Evolutionary conservation across 495 filamentous ascomycete species (phyloP).

Genomic region (Hypomontagnella monticulosa): DNA sequence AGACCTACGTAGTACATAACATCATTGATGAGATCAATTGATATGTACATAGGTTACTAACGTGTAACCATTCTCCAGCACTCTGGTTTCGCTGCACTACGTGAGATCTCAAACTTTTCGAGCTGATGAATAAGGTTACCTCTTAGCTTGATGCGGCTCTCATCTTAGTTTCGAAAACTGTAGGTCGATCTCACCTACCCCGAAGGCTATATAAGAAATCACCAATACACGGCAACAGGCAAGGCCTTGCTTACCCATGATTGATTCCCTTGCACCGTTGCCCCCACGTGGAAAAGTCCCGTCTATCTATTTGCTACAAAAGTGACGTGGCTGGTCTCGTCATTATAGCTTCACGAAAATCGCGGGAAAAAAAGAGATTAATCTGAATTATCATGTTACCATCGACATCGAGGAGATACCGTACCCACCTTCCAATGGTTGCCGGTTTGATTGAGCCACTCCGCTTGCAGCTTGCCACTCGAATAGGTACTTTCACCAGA

Average conservation of each 20-base stretch:
- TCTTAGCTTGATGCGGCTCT: constrained; percentile 33
- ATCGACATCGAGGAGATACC: constrained; percentile 7
- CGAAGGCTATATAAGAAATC: constrained; percentile 1
- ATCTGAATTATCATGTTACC: constrained; percentile 15
- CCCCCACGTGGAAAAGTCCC: constrained; percentile 38
- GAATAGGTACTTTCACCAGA: constrained; percentile 2
- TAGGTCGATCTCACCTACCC: constrained; percentile 20
- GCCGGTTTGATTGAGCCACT: constrained; percentile 1
- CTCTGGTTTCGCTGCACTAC: neutral
- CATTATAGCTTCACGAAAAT: constrained; percentile 23
- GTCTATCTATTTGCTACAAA: constrained; percentile 42
- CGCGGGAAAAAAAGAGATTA: neutral
- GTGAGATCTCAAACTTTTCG: constrained; percentile 6
- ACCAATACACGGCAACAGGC: constrained; percentile 10
- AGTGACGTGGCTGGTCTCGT: constrained; percentile 28
- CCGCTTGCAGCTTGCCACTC: constrained; percentile 3
- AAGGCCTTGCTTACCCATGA: constrained; percentile 22
- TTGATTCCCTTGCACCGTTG: constrained; percentile 6
- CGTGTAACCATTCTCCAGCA: too few relatives aligned
- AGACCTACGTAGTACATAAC: too few relatives aligned
- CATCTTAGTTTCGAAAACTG: constrained; percentile 16
- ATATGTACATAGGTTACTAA: too few relatives aligned
- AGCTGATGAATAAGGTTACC: constrained; percentile 11
- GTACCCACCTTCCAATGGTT: constrained; percentile 4
- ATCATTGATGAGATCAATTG: too few relatives aligned